Evolutionary conservation across 352 stramenopile species (phyloP).

Genomic region (Phytopythium ostracodes): DNA sequence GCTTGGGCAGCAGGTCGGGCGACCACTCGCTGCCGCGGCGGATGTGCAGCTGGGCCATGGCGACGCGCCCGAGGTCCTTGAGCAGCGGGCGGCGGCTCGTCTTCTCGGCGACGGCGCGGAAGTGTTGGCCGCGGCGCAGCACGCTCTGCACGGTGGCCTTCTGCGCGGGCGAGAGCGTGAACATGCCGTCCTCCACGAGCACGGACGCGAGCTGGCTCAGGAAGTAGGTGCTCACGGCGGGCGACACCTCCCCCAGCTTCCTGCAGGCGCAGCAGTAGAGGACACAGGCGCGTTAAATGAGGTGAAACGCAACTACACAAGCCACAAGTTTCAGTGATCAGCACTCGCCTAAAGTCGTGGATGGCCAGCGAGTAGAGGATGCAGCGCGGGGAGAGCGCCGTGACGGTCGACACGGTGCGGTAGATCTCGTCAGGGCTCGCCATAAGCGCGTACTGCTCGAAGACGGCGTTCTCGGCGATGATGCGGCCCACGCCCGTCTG

Average conservation of each 20-base stretch:
- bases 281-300: background rate
- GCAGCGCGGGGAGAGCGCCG: constrained; percentile 60
- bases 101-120: constrained; percentile 52
- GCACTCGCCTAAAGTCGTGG: constrained; percentile 52
- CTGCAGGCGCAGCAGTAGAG: constrained; percentile 15
- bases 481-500: constrained; percentile 49
- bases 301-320: background rate
- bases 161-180: constrained; percentile 45
- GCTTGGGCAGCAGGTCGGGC: constrained; percentile 56
- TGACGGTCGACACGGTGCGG: constrained; percentile 67
- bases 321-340: too few relatives aligned
- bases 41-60: constrained; percentile 56
- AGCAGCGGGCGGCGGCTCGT: constrained; percentile 50
- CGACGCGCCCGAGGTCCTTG: constrained; percentile 51
- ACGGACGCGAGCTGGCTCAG: constrained; percentile 71
- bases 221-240: constrained; percentile 78
- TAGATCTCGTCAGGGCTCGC: constrained; percentile 66
- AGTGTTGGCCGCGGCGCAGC: constrained; percentile 49
- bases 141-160: constrained; percentile 47
- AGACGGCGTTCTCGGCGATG: constrained; percentile 66
- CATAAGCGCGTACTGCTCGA: constrained; percentile 84
- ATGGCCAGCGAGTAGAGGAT: constrained; percentile 80
- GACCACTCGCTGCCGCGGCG: constrained; percentile 71
- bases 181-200: constrained; percentile 66
- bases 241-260: constrained; percentile 56